Evolutionary conservation across 768 basidiomycete species (phyloP).

Genomic region (Tulasnella sp.): DNA sequence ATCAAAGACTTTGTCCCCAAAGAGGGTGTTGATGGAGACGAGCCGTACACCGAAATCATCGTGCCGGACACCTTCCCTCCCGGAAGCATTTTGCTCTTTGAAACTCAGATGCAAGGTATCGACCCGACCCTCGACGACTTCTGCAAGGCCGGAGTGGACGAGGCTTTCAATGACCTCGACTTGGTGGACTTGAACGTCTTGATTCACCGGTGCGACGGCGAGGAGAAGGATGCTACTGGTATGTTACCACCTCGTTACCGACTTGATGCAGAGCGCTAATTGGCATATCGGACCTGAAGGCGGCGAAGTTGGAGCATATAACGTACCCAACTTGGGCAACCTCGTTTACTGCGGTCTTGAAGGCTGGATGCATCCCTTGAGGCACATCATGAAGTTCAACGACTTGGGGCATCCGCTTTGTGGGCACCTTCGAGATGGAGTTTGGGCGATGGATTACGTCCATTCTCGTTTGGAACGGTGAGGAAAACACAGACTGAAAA

Average conservation of each 20-base stretch:
- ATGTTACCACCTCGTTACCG: background rate
- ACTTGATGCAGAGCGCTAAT: background rate
- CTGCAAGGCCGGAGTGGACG: conserved; percentile 58
- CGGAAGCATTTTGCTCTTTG: conserved; percentile 87
- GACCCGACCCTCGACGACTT: conserved; percentile 60
- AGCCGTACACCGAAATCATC: conserved; percentile 62
- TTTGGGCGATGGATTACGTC: conserved; percentile 89
- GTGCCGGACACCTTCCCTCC: conserved; percentile 92
- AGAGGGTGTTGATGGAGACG: conserved; percentile 52
- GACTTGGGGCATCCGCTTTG: conserved; percentile 91
- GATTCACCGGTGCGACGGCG: conserved; percentile 78
- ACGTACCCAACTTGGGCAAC: conserved; percentile 60
- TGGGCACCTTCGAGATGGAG: conserved; percentile 72
- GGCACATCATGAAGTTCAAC: conserved; percentile 76
- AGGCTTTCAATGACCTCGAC: conserved; percentile 60
- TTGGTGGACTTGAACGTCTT: conserved; percentile 82
- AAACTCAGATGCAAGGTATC: conserved; percentile 67
- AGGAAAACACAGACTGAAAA: conserved; percentile 24
- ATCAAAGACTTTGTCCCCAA: conserved; percentile 47
- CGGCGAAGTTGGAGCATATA: conserved; percentile 72
- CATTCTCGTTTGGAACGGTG: conserved; percentile 56
- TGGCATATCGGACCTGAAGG: conserved; percentile 17
- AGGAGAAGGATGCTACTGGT: conserved; percentile 81
- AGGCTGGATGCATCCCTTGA: conserved; percentile 90
- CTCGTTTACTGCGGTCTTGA: conserved; percentile 89